phyloP scores from a whole-genome alignment of 257 asterid species.

The Gentiana dahurica region DNA sequence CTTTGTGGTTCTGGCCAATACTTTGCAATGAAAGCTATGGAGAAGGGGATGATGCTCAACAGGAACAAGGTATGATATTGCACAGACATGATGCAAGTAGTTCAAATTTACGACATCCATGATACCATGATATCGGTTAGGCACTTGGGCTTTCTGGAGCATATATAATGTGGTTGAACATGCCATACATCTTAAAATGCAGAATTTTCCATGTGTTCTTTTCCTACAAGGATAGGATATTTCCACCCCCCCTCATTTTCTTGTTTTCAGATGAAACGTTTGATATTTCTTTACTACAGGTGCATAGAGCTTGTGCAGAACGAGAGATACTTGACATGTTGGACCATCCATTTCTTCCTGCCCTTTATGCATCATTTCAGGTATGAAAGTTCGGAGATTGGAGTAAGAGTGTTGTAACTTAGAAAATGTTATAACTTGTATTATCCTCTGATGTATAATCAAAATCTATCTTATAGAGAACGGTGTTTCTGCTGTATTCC shows the following conservation, averaged over 20 bases:
- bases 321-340: constrained; percentile 92
- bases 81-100: too few species aligned
- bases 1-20: constrained; percentile 65
- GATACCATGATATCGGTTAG: too few species aligned
- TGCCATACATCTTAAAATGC: background rate
- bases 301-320: constrained; percentile 99
- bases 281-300: constrained; percentile 27
- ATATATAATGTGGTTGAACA: background rate
- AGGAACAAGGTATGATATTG: constrained; percentile 63
- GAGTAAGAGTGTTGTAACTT: background rate
- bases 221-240: background rate
- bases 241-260: too few species aligned
- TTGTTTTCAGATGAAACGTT: background rate
- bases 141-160: too few species aligned
- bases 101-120: too few species aligned
- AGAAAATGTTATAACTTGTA: too few species aligned
- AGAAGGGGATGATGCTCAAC: constrained; percentile 73
- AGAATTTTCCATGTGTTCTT: background rate
- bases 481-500: background rate
- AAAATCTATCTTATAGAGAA: too few species aligned
- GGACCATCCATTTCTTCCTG: constrained; percentile 99
- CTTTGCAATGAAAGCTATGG: constrained; percentile 99
- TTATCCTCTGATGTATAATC: background rate
- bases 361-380: constrained; percentile 97
- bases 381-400: constrained; percentile 21